These are phyloP conservation scores for Colletotrichum sp. DNA, from an alignment of 2,329 filamentous ascomycete species.

Conservation along the genomic window DNA sequence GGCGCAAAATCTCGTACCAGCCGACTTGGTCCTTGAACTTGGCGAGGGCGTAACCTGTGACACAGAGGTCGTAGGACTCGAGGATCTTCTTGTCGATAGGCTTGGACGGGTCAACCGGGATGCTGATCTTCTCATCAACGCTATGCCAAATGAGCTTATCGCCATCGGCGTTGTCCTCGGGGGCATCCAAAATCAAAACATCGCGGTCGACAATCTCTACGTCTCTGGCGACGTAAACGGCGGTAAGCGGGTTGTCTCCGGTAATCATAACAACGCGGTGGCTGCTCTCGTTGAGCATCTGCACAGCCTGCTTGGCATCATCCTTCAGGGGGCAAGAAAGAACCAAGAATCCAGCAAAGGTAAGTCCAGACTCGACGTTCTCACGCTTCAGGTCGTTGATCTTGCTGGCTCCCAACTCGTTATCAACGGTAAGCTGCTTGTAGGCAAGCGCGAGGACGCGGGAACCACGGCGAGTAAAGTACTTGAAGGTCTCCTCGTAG, in stretches of 20 bases:
- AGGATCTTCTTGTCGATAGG: constrained; percentile 83
- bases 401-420: constrained; percentile 80
- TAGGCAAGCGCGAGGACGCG: constrained; percentile 93
- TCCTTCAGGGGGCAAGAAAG: constrained; percentile 96
- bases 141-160: constrained; percentile 92
- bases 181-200: constrained; percentile 91
- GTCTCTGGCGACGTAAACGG: constrained; percentile 91
- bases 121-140: constrained; percentile 86
- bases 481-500: constrained; percentile 98
- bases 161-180: constrained; percentile 84
- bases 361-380: constrained; percentile 82
- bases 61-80: constrained; percentile 86
- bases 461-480: constrained; percentile 94
- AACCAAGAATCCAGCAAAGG: constrained; percentile 94
- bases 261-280: constrained; percentile 99
- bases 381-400: constrained; percentile 97
- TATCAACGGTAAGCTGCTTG: constrained; percentile 84
- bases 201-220: constrained; percentile 98
- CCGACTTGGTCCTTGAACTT: constrained; percentile 85
- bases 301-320: constrained; percentile 90
- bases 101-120: constrained; percentile 83
- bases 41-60: constrained; percentile 91
- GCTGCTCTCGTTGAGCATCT: constrained; percentile 98
- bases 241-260: constrained; percentile 95
- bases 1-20: constrained; percentile 78